Base-by-base conservation (phyloP, 805 yeast genomes). In the Sporopachydermia lactativora region DNA sequence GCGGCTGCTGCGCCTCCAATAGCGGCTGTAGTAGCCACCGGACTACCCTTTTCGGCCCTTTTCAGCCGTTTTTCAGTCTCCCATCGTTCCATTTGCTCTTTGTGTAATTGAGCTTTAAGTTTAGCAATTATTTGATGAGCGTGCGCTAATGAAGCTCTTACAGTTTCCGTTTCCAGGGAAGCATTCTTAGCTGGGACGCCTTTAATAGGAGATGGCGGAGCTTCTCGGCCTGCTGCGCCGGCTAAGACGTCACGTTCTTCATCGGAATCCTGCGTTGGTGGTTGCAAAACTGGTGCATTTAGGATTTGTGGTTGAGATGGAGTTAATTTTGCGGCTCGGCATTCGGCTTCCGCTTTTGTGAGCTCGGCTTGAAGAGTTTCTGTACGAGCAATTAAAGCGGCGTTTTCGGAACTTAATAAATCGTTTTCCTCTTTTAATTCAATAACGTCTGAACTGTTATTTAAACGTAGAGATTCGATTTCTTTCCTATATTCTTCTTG, bases 91-190 rank as follows among this genome's bases (percentile, higher is more conserved):
- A 57, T 51, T 46, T 61, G 67, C 39, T 60, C 55, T 52, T 71
- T 73, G 44, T 70, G 52, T 5, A 73, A 50, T 2, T 68, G 62
- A 15, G 65, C 60, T 53, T 81, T 70, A 45, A 81, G 63, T 49
- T 70, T 76, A n/a, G 73, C 59, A 38, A 81, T 75, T 2, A 75
- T 70, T 45, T 68, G 65, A 49, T 77, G 73, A 3, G 88, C 80
- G 56, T 71, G 82, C 14, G 66, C 64, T 48, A 83, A 64, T 17
- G 81, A 77, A 0, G 80, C 68, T 46, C 70, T 66, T 47, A 81
- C 58, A 1, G 86, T 77, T 50, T 82, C 88, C 2, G 71, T 60
- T 51, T 81, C 84, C 36, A 81, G 50, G n/a, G 46, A 52, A 11
- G 52, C 42, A 41, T 54, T 49, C 36, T 52, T 51, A 6, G 55